phyloP scores from a whole-genome alignment of 352 stramenopile species.

The Globisporangium lucens region DNA sequence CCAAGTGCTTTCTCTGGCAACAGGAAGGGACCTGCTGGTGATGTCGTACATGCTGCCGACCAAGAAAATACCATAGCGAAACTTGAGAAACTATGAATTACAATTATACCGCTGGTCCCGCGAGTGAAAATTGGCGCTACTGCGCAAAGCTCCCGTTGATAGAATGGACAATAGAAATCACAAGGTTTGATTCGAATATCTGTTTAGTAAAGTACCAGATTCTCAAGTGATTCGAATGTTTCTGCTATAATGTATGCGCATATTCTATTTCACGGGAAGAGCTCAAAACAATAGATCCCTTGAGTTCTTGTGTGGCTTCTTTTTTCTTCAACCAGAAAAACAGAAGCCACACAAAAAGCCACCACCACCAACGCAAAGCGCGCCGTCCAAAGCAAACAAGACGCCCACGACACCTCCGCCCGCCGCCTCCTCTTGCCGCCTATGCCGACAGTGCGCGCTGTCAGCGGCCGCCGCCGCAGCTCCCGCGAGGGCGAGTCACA shows the following conservation, averaged over 20 bases:
- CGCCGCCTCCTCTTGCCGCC: too few species aligned
- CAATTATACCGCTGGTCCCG: too few species aligned
- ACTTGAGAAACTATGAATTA: too few species aligned
- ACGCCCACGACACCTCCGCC: background rate
- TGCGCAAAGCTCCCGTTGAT: background rate
- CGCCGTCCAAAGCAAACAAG: background rate
- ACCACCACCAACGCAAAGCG: background rate
- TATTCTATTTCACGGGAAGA: background rate
- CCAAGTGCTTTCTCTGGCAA: background rate
- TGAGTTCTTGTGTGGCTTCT: background rate
- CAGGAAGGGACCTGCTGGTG: background rate
- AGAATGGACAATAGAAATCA: background rate
- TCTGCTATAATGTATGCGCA: background rate
- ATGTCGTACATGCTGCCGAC: background rate
- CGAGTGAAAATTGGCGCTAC: background rate
- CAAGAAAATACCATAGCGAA: too few species aligned
- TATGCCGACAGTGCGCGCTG: slow-evolving; percentile 1
- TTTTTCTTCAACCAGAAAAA: background rate
- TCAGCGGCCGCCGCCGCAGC: slow-evolving; percentile 4
- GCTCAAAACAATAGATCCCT: background rate
- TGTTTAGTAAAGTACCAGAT: background rate
- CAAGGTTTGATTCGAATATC: background rate
- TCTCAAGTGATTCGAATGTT: background rate
- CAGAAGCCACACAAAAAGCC: background rate
- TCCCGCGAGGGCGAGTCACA: slow-evolving; percentile 13